Percentiles rank a stretch among this genome's conserved stretches.
phyloP scores from a whole-genome alignment of 164 flowering plant genomes.

The Tetracentron sinense region DNA sequence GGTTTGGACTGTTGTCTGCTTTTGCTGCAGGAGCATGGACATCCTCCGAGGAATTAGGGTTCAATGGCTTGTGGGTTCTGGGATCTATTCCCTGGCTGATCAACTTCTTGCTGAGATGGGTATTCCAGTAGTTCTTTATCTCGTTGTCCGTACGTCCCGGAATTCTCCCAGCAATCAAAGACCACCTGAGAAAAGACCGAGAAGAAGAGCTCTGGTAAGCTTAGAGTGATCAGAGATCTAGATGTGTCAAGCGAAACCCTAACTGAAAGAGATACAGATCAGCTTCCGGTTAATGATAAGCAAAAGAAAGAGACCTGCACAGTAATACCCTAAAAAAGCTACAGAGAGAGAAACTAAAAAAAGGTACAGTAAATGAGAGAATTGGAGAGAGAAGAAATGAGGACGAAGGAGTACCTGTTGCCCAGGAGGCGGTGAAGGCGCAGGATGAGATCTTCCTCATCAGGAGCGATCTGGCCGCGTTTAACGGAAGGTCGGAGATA shows the following conservation, averaged over 20 bases:
- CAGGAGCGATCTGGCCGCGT: slow-evolving; percentile 6
- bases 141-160: slow-evolving; percentile 5
- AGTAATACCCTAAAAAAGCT: not conserved
- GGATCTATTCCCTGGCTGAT: slow-evolving; percentile 54
- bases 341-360: not conserved
- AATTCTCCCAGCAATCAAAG: slow-evolving; percentile 45
- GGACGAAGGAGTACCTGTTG: not conserved
- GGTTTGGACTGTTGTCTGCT: not conserved
- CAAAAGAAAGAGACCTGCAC: no score
- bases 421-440: slow-evolving; percentile 8
- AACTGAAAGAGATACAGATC: not conserved
- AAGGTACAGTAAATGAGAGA: not conserved
- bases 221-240: not conserved
- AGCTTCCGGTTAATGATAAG: no score
- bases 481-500: slow-evolving; percentile 9
- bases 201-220: no score
- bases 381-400: not conserved
- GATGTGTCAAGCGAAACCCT: not conserved
- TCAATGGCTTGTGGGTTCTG: slow-evolving; percentile 41
- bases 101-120: slow-evolving; percentile 47
- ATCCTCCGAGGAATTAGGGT: not conserved
- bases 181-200: slow-evolving; percentile 28
- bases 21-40: slow-evolving; percentile 1
- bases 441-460: slow-evolving; percentile 9
- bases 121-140: slow-evolving; percentile 8